Percentiles rank a stretch among this genome's conserved stretches.
Evolutionary conservation across 345 rosid genomes (phyloP).

Genomic region (Crucihimalaya himalaica): DNA sequence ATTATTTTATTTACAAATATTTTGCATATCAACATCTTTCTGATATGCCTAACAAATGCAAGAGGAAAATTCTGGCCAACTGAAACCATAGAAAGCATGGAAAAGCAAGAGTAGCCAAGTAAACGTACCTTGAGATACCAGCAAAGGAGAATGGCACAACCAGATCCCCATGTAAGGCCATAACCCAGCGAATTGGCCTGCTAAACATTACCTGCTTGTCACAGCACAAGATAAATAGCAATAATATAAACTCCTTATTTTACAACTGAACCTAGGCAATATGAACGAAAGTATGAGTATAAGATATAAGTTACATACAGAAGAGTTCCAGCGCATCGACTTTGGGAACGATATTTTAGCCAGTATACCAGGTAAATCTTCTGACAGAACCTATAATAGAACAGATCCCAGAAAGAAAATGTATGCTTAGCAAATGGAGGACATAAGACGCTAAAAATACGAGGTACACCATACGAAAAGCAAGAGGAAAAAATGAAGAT

Average conservation of each 20-base stretch:
- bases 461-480: constrained; percentile 3
- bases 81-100: constrained; percentile 13
- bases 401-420: background rate
- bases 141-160: constrained; percentile 83
- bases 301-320: constrained; percentile 46
- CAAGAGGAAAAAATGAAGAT: constrained; percentile 11
- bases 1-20: background rate
- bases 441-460: constrained; percentile 5
- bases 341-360: constrained; percentile 84
- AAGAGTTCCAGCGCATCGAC: constrained; percentile 97
- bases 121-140: constrained; percentile 73
- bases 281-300: constrained; percentile 1
- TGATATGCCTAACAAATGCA: background rate
- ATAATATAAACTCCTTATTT: constrained; percentile 1
- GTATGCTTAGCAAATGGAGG: constrained; percentile 11
- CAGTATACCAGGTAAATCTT: constrained; percentile 70
- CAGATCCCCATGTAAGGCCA: constrained; percentile 86
- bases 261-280: background rate
- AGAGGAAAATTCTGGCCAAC: background rate
- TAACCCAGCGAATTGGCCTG: constrained; percentile 94
- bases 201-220: constrained; percentile 74
- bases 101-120: constrained; percentile 23
- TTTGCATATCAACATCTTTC: constrained; percentile 1
- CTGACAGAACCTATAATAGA: constrained; percentile 69
- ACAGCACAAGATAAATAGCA: constrained; percentile 28